phyloP scores from a whole-genome alignment of 2,329 filamentous ascomycete genomes.

The Reticulascus tulasneorum region DNA sequence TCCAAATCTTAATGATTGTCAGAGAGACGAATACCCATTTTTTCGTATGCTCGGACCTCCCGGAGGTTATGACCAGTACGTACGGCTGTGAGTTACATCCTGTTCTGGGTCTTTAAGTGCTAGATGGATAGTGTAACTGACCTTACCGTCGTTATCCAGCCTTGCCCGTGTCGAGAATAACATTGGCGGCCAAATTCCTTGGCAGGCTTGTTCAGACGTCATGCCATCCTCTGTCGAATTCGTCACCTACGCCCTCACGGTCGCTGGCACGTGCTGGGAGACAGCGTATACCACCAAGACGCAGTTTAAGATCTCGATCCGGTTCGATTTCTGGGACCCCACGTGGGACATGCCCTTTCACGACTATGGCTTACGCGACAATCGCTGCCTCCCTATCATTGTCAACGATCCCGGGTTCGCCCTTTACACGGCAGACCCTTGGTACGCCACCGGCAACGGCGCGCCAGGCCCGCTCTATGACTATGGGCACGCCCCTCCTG shows the following conservation, averaged over 20 bases:
- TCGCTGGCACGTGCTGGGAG: conserved; percentile 1
- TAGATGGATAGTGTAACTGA: not conserved
- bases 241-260: too few species aligned
- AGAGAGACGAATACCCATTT: conserved; percentile 1
- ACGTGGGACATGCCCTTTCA: not conserved
- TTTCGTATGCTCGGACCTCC: not conserved
- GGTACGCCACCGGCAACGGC: not conserved
- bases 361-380: not conserved
- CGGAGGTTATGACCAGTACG: not conserved
- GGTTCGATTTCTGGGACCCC: not conserved
- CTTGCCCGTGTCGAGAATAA: not conserved
- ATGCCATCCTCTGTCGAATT: too few species aligned
- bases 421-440: not conserved
- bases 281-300: conserved; percentile 1
- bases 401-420: not conserved
- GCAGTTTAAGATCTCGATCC: conserved; percentile 1
- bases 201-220: not conserved
- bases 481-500: not conserved
- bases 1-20: not conserved
- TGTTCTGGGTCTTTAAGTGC: too few species aligned
- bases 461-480: not conserved
- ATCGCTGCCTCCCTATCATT: not conserved
- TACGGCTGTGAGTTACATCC: not conserved
- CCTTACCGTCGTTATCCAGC: not conserved
- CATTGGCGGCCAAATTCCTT: not conserved